Evolutionary conservation across 1,139 yeast species (phyloP), one percentile per base, ranked within the genome.

Genomic region (Arxiozyma telluris): DNA sequence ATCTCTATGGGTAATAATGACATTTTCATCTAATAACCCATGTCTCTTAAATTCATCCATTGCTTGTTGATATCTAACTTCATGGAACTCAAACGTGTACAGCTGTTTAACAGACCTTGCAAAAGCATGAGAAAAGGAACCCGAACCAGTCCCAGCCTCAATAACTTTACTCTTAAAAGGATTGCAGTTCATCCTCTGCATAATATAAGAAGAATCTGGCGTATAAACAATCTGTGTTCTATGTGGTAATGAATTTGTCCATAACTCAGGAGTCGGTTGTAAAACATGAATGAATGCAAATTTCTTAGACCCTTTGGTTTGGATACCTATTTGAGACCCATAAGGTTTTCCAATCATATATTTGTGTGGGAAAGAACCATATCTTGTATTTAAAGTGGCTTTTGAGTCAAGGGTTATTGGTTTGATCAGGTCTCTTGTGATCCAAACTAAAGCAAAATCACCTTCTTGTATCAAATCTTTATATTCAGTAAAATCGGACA

Each of bases 61-160:
- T 2, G 98, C 98, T 67, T 90, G 96, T 50, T 77, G 65, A 63
- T 75, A 91, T 58, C 99, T 77, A 15, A 86, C 85, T 63, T 84
- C 86, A 66, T 94, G 98, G 71, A 91, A 94, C 70, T 94, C 99
- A 68, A 80, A 94, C 4, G 96, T 84, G 73, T 79, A 91, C 2
- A 94, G 74, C 44, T 75, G 75, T 0, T 96, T 96, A 1, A 87
- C 84, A 0, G 93, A 81, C 64, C 99, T 78, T 2, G 96, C 87
- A 70, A 93, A 81, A 0, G 96, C 85, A 71, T 94, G 99, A 5
- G 97, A 87, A 65, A 94, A 88, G 1, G 96, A 89, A 0, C 95
- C 99, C 6, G 96, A 87, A 0, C 98, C 99, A 0, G 99, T 94
- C 44, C 99, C 99, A 0, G 98, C 96, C 70, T 94, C 99, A 52